Base-by-base conservation (phyloP, 768 basidiomycete genomes). In the Krasilnikovozyma curviuscula region DNA sequence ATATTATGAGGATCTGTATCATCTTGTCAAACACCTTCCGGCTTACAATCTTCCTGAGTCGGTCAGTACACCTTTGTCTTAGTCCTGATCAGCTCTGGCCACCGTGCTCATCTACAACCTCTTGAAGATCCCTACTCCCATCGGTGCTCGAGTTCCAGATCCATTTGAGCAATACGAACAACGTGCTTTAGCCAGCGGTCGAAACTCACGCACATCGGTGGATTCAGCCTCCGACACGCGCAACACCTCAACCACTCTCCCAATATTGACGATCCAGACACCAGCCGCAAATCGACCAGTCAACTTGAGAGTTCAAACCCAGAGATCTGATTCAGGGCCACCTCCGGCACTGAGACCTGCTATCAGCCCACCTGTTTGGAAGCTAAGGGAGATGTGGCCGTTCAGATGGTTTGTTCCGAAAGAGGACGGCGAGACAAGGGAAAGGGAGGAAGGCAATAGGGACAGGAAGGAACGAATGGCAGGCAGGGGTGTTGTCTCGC, bases 1-100 rank as follows among this genome's bases (percentile, higher is more conserved):
- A 5, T 83, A 76, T 65, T 81, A 79, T 58, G 69, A 77, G 33
- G 80, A 82, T 57, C 69, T 82, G 21, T 83, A 78, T 56, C 74
- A 75, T 10, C 67, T 81, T 40, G 68, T 81, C 46, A 65, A 67
- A 23, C 74, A 76, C 1, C 65, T 78, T 14, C 77, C 79, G 3
- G 66, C 73, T 31, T 64, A 57, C 54, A 61, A 46, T 13, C 55
- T n/a, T n/a, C n/a, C n/a, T n/a, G n/a, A n/a, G n/a, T n/a, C n/a
- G n/a, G n/a, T n/a, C n/a, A n/a, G n/a, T n/a, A 16, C 42, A 21
- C 48, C 48, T 33, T n/a, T 9, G n/a, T 33, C n/a, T n/a, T n/a
- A 9, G 32, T 10, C 32, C 32, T n/a, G 9, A 9, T 33, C 10
- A n/a, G n/a, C 32, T 9, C 9, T 9, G 10, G n/a, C 32, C 9